Evolutionary conservation across 73 alveolate genomes (phyloP), one percentile per base, ranked within the genome.

Genomic region (Paramecium sexaurelia): DNA sequence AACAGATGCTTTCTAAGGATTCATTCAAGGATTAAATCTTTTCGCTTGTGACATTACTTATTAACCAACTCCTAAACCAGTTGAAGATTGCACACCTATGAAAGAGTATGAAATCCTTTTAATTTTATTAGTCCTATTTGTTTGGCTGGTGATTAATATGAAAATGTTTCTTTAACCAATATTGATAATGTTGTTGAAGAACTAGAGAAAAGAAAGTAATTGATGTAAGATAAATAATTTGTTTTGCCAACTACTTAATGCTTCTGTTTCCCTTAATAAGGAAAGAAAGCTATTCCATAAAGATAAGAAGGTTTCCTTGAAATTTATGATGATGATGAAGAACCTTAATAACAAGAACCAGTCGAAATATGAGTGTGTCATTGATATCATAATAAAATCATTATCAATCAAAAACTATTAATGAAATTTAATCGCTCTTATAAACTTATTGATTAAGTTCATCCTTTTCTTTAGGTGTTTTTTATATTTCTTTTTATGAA

Each of bases 61-160:
- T 78, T 24, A 22, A 22, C 90, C 90, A 78, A 78, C 73, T 40
- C 90, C 90, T 6, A 78, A 78, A 8, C 90, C 90, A 37, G 43
- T 24, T 8, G 90, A 78, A 41, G 90, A 78, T 39, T 41, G 68
- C 40, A 40, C 73, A 17, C 68, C 73, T 1, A 22, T 41, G 29
- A 78, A 78, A 43, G 90, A 78, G 90, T 78, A 78, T 41, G 13
- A 33, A 67, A 17, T 15, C 22, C 8, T 43, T 19, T 9, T 24
- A 41, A 29, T 17, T 24, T 5, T 13, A 4, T 29, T 39, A 78
- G 90, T 29, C 90, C 90, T 1, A 78, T 78, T 3, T 78, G 90
- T 22, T 78, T 78, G 22, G 47, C 26, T 78, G 73, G 75, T 15
- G 90, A 78, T 17, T 39, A 78, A 45, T 78, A 78, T 78, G 90